Base-by-base conservation (phyloP, 2,329 filamentous ascomycete species). In the Alternaria sp. region DNA sequence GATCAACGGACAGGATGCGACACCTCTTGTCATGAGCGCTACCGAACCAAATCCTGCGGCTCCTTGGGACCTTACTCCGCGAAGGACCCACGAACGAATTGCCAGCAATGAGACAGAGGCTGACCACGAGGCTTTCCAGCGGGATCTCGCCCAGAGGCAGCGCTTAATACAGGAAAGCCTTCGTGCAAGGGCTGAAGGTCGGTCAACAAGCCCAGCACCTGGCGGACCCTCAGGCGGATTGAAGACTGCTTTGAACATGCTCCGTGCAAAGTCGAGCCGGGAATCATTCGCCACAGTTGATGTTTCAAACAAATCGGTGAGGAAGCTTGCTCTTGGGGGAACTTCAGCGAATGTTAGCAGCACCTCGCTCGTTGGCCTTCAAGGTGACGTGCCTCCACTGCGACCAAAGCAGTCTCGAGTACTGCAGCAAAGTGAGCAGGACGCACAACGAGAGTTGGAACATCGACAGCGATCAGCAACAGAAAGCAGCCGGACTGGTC, bases 91-190 rank as follows among this genome's bases (percentile, higher is more conserved):
- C 62, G 80, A 78, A 26, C 80, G 85, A 39, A 78, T 81, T 57
- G 77, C 78, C 49, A 86, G 84, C 70, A 82, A 80, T 6, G 83
- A 83, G 43, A 85, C 82, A 12, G 80, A 84, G 46, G 81, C 83
- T 28, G 88, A 89, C 53, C 84, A 85, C 5, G 88, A 92, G 53
- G 91, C 92, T 28, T 93, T 94, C 71, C 88, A 89, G 18, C 87
- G 85, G 53, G 89, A 93, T 69, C 84, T 94, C 39, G 91, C 90
- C 2, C 86, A 89, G 64, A 87, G 91, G 16, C 87, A 90, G 55
- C 86, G 87, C 30, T 86, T 89, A 1, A 89, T 94, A 7, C 88
- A 91, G 52, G 90, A 94, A 75, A 89, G 88, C 66, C 80, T 94
- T 44, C 91, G 88, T 7, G 89, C 86, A 0, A 90, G 89, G 64